Conservation (phyloP, 345 rosid genomes). For the Hibiscus mutabilis region DNA sequence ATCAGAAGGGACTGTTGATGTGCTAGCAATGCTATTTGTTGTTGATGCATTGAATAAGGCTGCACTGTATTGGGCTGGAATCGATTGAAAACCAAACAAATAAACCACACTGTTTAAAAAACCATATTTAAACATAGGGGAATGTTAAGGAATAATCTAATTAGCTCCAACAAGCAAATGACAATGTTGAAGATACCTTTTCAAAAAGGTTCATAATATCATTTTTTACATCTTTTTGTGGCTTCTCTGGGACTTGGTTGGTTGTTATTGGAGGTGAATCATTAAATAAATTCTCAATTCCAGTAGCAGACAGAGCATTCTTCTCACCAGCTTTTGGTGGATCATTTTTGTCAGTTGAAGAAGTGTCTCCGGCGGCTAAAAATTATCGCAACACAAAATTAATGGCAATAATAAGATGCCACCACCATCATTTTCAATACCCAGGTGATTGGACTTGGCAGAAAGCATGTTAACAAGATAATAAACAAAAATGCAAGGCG, state of each 20-base stretch:
- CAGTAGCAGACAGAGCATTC: constrained; percentile 40
- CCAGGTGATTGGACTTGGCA: not conserved
- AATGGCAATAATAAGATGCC: constrained; percentile 2
- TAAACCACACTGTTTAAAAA: too few species aligned
- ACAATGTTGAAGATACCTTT: constrained; percentile 45
- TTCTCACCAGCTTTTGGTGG: constrained; percentile 41
- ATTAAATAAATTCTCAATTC: constrained; percentile 75
- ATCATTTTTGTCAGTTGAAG: constrained; percentile 39
- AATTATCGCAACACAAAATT: constrained; percentile 8
- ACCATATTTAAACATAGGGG: not conserved
- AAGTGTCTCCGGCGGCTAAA: constrained; percentile 61
- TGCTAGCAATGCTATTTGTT: constrained; percentile 75
- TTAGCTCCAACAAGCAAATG: constrained; percentile 2
- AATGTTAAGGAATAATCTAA: not conserved
- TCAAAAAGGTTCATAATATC: constrained; percentile 98
- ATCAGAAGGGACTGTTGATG: constrained; percentile 84
- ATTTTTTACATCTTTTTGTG: constrained; percentile 73
- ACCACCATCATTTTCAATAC: constrained; percentile 3
- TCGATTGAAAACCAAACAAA: constrained; percentile 17
- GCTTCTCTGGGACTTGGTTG: constrained; percentile 37
- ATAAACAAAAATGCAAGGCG: not conserved
- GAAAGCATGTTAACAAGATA: constrained; percentile 9
- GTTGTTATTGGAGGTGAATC: constrained; percentile 38
- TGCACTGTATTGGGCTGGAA: constrained; percentile 79
- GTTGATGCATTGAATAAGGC: constrained; percentile 91